A percentile compares a stretch with the other conserved stretches of the same genome.
Conservation (phyloP, 2,329 filamentous ascomycete genomes). For the Cordyceps militaris region DNA sequence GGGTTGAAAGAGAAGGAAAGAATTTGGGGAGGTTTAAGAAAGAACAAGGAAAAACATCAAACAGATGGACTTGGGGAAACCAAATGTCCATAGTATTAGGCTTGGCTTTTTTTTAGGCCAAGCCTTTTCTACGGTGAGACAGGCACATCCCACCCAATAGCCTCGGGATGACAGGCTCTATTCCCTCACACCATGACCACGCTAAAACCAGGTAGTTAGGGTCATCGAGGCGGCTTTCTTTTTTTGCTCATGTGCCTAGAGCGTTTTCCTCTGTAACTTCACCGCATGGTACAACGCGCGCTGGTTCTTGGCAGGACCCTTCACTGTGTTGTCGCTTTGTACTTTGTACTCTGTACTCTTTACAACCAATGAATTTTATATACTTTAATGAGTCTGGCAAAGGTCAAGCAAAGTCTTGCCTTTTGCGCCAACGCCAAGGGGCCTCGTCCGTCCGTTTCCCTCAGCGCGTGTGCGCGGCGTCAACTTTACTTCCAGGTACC, state of each 20-base stretch:
- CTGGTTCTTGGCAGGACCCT: too few relatives aligned
- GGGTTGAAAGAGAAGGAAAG: neutral
- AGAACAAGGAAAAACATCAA: neutral
- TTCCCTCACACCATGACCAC: neutral
- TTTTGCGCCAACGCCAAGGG: neutral
- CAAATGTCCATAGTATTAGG: too few relatives aligned
- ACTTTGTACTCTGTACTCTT: too few relatives aligned
- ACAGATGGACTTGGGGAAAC: too few relatives aligned
- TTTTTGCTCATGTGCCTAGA: too few relatives aligned
- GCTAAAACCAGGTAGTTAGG: neutral
- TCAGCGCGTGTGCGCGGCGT: neutral
- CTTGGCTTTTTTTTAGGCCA: neutral
- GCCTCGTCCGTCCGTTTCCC: neutral
- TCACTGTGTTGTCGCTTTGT: too few relatives aligned
- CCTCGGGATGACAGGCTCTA: neutral
- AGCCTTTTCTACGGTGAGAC: neutral
- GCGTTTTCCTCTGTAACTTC: too few relatives aligned
- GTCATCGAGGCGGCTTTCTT: too few relatives aligned
- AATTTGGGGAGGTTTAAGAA: neutral
- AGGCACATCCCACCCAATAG: slow-evolving; percentile 1
- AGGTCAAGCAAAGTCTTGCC: neutral
- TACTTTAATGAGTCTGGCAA: too few relatives aligned
- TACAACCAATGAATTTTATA: too few relatives aligned
- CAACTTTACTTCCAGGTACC: neutral
- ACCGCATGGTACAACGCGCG: too few relatives aligned